A percentile compares a stretch with the other conserved stretches of the same genome.
Conservation (phyloP, 1,284 basidiomycete genomes). For the Cryptococcus amylolentus region DNA sequence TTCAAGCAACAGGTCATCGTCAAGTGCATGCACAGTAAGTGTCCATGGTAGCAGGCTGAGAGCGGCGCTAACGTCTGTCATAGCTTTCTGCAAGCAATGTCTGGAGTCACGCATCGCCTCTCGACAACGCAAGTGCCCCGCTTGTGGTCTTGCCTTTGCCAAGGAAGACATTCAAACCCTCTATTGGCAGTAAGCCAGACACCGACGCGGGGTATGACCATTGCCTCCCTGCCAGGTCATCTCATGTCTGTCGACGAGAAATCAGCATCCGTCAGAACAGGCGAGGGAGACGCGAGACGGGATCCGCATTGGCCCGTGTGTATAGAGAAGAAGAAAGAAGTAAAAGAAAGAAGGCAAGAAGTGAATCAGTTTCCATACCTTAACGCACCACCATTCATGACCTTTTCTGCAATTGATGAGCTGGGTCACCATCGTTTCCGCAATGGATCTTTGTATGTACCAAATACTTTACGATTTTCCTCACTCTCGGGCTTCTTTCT, state of each 20-base stretch:
- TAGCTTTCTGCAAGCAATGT: conserved; percentile 84
- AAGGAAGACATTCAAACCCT: conserved; percentile 81
- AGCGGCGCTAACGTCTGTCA: neutral
- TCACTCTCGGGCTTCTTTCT: neutral
- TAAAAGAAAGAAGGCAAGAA: neutral
- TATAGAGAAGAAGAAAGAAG: neutral
- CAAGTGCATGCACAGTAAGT: conserved; percentile 92
- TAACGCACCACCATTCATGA: neutral
- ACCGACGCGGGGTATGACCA: no score
- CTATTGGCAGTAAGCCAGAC: conserved; percentile 65
- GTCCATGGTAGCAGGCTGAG: neutral
- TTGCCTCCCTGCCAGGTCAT: no score
- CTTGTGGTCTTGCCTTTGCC: conserved; percentile 80
- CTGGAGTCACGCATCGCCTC: conserved; percentile 84
- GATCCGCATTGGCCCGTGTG: neutral
- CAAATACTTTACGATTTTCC: neutral
- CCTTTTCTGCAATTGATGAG: no score
- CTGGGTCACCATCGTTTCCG: neutral
- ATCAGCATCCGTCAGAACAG: no score
- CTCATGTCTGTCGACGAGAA: no score
- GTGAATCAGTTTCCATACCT: neutral
- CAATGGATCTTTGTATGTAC: neutral
- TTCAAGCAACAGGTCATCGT: conserved; percentile 84
- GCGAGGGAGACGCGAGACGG: no score
- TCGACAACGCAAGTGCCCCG: conserved; percentile 92